Conservation (phyloP, 2,329 filamentous ascomycete species). For the Fusarium newnesense region DNA sequence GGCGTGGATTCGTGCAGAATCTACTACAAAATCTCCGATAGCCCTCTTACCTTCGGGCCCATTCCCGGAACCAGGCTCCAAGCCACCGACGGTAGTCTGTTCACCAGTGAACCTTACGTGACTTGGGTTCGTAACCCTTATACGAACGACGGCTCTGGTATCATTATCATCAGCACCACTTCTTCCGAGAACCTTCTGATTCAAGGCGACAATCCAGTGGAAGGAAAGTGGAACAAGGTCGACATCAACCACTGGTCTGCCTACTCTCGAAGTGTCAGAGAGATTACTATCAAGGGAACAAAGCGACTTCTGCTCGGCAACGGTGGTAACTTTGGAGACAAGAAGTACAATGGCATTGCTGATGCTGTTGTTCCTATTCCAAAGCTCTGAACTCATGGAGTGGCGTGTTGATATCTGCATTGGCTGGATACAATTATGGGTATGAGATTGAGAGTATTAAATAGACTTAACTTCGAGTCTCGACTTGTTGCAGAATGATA, state of each 20-base stretch:
- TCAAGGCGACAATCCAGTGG: neutral
- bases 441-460: neutral
- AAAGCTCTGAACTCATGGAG: neutral
- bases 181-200: neutral
- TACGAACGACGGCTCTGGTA: neutral
- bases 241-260: neutral
- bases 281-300: neutral
- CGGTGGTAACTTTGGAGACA: neutral
- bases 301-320: neutral
- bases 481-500: neutral
- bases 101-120: neutral
- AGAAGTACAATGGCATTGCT: neutral
- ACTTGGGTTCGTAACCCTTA: neutral
- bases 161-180: neutral
- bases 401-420: neutral
- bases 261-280: neutral
- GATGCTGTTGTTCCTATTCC: neutral
- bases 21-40: neutral
- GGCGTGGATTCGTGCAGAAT: neutral
- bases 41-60: neutral
- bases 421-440: neutral
- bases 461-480: neutral
- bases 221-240: neutral
- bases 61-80: neutral
- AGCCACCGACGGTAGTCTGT: neutral